phyloP scores from a whole-genome alignment of 225 moss, liverwort and hornwort genomes.

The Polytrichum formosum region DNA sequence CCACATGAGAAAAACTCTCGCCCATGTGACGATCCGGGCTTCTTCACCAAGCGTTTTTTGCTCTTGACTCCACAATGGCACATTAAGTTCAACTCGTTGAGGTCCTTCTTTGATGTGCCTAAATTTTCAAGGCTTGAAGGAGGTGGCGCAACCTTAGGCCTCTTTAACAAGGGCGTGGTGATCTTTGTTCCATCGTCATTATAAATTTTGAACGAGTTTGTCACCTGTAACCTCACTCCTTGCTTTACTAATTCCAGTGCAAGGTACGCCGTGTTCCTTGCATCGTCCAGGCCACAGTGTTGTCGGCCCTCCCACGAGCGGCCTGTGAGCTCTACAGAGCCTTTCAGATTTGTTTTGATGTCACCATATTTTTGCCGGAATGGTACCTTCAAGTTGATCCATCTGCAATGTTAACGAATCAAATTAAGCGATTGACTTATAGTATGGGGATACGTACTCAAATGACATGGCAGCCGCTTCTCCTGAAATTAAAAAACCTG shows the following conservation, averaged over 20 bases:
- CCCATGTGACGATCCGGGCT: constrained; percentile 12
- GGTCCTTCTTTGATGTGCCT: neutral
- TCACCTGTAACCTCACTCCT: constrained; percentile 24
- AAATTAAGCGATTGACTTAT: neutral
- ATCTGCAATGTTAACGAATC: constrained; percentile 16
- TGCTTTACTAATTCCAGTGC: constrained; percentile 34
- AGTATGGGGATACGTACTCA: too few species aligned
- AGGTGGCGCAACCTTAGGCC: neutral
- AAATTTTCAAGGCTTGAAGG: neutral
- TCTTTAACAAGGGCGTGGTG: constrained; percentile 2
- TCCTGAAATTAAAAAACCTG: too few species aligned
- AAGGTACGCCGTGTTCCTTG: constrained; percentile 36
- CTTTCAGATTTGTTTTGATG: constrained; percentile 29
- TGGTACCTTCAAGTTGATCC: constrained; percentile 28
- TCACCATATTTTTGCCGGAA: constrained; percentile 7
- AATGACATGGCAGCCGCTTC: too few species aligned
- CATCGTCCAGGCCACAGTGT: constrained; percentile 42
- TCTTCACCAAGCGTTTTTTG: constrained; percentile 8
- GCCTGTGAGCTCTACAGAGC: constrained; percentile 23
- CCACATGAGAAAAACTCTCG: constrained; percentile 10
- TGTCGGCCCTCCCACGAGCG: constrained; percentile 30
- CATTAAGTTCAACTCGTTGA: neutral
- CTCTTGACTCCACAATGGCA: constrained; percentile 13
- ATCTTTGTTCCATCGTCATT: constrained; percentile 16
- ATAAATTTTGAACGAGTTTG: constrained; percentile 25